Percentiles rank a stretch among this genome's conserved stretches.
Evolutionary conservation across 345 rosid species (phyloP).

Genomic region (Syzygium aqueum): DNA sequence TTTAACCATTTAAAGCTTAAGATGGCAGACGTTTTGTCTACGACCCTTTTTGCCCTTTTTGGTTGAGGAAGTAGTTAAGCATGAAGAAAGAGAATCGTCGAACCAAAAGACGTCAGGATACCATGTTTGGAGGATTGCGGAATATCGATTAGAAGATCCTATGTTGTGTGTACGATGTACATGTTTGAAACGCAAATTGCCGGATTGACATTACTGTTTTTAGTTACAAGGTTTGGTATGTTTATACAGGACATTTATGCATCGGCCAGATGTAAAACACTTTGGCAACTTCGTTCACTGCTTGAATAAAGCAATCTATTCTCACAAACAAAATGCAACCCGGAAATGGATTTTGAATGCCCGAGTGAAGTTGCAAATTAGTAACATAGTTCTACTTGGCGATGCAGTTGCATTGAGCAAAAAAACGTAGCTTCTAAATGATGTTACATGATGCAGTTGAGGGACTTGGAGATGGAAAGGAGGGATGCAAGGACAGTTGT

Average conservation of each 20-base stretch:
- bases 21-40: neutral
- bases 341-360: neutral
- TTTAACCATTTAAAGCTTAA: neutral
- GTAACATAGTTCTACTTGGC: neutral
- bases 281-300: neutral
- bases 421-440: neutral
- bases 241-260: neutral
- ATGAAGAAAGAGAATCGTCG: neutral
- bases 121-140: neutral
- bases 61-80: neutral
- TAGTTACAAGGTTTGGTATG: neutral
- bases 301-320: neutral
- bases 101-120: neutral
- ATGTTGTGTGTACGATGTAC: neutral
- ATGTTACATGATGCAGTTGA: conserved; percentile 32
- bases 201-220: neutral
- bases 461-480: conserved; percentile 59
- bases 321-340: neutral
- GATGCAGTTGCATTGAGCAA: neutral
- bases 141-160: neutral
- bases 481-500: conserved; percentile 67
- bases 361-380: neutral
- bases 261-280: neutral
- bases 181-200: neutral
- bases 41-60: neutral